phyloP scores from a whole-genome alignment of 2,329 filamentous ascomycete genomes.

The Aquanectria penicillioides region DNA sequence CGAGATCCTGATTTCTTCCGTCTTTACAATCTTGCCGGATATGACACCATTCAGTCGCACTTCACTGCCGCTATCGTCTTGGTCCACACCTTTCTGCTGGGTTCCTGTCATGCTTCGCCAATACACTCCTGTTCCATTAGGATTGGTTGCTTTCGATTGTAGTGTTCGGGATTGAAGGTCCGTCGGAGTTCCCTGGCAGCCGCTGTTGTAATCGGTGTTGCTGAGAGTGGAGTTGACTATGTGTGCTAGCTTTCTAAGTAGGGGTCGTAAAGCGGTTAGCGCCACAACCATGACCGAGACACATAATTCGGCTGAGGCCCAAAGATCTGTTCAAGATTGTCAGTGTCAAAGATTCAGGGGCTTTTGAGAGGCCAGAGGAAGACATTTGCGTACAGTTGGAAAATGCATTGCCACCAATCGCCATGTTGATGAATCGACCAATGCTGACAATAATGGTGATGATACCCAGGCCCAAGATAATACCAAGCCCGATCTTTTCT shows the following conservation, averaged over 20 bases:
- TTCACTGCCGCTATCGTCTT: conserved; percentile 18
- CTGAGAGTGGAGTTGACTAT: conserved; percentile 4
- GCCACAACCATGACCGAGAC: conserved; percentile 30
- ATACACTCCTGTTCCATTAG: not conserved
- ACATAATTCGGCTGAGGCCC: conserved; percentile 28
- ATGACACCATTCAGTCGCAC: conserved; percentile 16
- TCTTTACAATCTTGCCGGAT: conserved; percentile 17
- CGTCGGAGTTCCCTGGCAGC: conserved; percentile 1
- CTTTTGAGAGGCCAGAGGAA: not conserved
- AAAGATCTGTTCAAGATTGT: conserved; percentile 14
- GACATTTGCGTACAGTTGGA: conserved; percentile 20
- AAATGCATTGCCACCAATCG: conserved; percentile 16
- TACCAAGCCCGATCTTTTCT: conserved; percentile 33
- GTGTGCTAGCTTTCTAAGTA: conserved; percentile 18
- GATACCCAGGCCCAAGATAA: conserved; percentile 32
- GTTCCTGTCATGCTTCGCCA: conserved; percentile 11
- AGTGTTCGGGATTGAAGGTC: not conserved
- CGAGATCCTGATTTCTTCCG: conserved; percentile 23
- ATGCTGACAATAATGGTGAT: conserved; percentile 36
- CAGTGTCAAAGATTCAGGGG: not conserved
- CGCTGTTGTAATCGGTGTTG: conserved; percentile 2
- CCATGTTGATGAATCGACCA: conserved; percentile 34
- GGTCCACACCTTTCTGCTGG: not conserved
- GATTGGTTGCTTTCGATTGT: not conserved
- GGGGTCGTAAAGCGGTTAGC: conserved; percentile 23